A percentile compares a stretch with the other conserved stretches of the same genome.
Evolutionary conservation across 176 grass and related monocot genomes (phyloP).

Genomic region (Aegilops umbellulata): DNA sequence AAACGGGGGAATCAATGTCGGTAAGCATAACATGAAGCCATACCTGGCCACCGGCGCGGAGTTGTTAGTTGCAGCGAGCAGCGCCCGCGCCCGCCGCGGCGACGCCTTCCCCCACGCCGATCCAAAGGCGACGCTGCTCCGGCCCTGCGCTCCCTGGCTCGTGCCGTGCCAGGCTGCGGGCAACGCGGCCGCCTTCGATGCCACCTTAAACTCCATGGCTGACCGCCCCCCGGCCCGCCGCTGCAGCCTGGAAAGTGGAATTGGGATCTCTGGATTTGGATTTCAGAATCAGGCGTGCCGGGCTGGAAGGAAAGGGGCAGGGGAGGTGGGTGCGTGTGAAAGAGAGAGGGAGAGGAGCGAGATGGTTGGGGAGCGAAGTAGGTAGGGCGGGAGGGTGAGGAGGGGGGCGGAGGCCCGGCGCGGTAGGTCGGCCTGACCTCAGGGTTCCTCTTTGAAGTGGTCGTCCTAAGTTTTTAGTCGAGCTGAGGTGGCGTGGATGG

Average conservation of each 20-base stretch:
- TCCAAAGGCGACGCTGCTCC: slow-evolving; percentile 22
- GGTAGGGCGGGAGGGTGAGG: not conserved
- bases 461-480: no score
- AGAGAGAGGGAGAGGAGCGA: no score
- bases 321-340: not conserved
- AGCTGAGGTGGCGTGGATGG: no score
- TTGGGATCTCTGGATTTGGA: not conserved
- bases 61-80: slow-evolving; percentile 27
- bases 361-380: no score
- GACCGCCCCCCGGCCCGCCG: not conserved
- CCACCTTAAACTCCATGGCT: slow-evolving; percentile 34
- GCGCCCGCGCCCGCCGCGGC: not conserved
- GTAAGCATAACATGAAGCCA: not conserved
- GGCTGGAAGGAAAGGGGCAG: not conserved
- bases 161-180: not conserved
- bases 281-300: not conserved
- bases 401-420: not conserved
- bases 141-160: not conserved
- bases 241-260: not conserved
- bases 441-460: not conserved
- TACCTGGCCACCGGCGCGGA: slow-evolving; percentile 38
- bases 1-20: not conserved
- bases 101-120: not conserved
- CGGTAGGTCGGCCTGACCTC: not conserved
- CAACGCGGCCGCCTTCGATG: not conserved